phyloP scores from a whole-genome alignment of 495 filamentous ascomycete species.

The Staphylotrichum tortipilum region DNA sequence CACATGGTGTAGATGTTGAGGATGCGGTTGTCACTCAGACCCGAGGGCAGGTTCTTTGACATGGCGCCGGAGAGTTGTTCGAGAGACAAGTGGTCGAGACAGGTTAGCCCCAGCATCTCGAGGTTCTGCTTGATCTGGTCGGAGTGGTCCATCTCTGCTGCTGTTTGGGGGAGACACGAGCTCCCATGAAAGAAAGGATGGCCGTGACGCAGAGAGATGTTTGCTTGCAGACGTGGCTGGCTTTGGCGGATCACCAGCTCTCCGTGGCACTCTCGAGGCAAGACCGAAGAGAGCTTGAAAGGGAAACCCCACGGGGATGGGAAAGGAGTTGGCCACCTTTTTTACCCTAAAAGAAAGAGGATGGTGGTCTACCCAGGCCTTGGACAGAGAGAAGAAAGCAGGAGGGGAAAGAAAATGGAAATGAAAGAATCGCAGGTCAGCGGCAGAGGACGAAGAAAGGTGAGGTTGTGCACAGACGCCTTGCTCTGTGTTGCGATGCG shows the following conservation, averaged over 20 bases:
- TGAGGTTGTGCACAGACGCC: no score
- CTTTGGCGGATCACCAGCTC: not conserved
- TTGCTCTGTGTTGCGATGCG: no score
- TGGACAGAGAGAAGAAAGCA: no score
- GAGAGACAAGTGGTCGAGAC: constrained; percentile 12
- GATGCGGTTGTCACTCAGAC: not conserved
- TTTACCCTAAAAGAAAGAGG: no score
- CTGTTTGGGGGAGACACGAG: constrained; percentile 1
- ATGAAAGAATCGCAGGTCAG: no score
- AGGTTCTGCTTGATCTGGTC: constrained; percentile 5
- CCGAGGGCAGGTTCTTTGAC: not conserved
- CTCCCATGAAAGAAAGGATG: not conserved
- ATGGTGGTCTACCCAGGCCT: no score
- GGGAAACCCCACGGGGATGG: not conserved
- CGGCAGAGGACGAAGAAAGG: no score
- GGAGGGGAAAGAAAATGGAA: no score
- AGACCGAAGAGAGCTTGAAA: not conserved
- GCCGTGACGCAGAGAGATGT: not conserved
- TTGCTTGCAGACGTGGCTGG: not conserved
- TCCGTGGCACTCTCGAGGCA: not conserved
- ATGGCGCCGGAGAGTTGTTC: constrained; percentile 16
- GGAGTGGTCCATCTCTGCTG: constrained; percentile 6
- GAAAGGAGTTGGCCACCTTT: not conserved
- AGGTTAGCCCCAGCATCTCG: no score
- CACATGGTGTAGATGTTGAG: constrained; percentile 24